These are phyloP conservation scores for Boletellus deceptivus DNA, from an alignment of 1,284 basidiomycete species.

Conservation along the genomic window DNA sequence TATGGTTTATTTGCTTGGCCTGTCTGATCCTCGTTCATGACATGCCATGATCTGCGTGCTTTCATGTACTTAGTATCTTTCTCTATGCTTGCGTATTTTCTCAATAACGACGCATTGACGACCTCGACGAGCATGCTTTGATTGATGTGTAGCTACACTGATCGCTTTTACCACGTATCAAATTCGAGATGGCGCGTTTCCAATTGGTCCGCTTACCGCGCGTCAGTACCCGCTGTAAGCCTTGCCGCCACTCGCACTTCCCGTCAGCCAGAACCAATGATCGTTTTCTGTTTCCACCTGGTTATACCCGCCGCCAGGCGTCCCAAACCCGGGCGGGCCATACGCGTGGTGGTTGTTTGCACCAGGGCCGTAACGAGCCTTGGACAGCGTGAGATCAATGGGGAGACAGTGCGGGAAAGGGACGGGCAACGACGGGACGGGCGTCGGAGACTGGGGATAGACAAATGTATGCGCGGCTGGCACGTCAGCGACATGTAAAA, in stretches of 20 bases:
- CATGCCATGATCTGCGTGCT: not conserved
- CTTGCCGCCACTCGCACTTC: conserved; percentile 10
- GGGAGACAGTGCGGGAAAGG: conserved; percentile 4
- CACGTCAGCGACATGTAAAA: no score
- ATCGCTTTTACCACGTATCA: not conserved
- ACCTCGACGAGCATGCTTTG: not conserved
- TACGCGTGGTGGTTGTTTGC: conserved; percentile 14
- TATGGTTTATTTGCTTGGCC: no score
- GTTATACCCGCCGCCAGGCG: conserved; percentile 14
- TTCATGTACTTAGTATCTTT: not conserved
- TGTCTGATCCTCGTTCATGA: no score
- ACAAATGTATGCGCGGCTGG: no score
- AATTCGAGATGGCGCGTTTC: not conserved
- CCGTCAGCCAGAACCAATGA: conserved; percentile 28
- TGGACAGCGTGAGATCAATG: conserved; percentile 19
- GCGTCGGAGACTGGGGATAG: conserved; percentile 15
- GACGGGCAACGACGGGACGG: conserved; percentile 8
- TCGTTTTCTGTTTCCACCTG: conserved; percentile 21
- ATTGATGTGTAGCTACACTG: not conserved
- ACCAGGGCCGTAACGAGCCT: conserved; percentile 14
- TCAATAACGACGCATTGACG: no score
- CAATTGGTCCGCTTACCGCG: no score
- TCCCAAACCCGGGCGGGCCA: conserved; percentile 16
- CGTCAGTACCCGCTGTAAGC: conserved; percentile 3
- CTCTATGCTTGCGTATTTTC: no score